Evolutionary conservation across 176 grass and related monocot species (phyloP), one percentile per base, ranked within the genome.

Genomic region (Eragrostis curvula): DNA sequence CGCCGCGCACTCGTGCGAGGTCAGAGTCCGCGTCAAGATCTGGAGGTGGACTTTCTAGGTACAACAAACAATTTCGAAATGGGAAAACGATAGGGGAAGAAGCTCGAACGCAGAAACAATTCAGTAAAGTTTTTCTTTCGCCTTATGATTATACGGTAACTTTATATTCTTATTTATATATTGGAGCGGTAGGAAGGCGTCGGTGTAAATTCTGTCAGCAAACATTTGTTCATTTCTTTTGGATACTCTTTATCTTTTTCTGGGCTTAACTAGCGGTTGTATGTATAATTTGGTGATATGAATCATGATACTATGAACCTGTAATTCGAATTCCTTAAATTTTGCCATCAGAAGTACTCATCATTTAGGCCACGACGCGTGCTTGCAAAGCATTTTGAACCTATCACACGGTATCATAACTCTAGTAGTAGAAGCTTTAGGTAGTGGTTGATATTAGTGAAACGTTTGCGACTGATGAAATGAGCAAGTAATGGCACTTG

Each of bases 1-100:
- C 41, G 45, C 80, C 44, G 67, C 88, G 56, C 83, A 85, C 53
- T 29, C 82, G 28, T 99, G 96, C 78, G 67, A 85, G 64, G 96
- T 99, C 85, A 93, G 90, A 60, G 84, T 96, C 80, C 89, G 93
- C 32, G 74, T 96, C 69, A 99, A 99, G 93, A 94, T 99, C 96
- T 95, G 96, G 93, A 96, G 83, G 87, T 99, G 93, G 93, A 92
- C 91, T 61, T 88, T 99, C 89, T 93, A 88, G 71, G 24, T 12
- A 74, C 3, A 64, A 5, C 10, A 27, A 20, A 43, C 4, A 43
- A 45, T 7, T 10, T 45, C 43, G 6, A 8, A 68, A 55, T n/a
- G 9, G 5, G n/a, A n/a, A 62, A 52, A 13, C 27, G 9, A 0
- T 79, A 88, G 68, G 58, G 4, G 2, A 30, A 9, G 43, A 14